Evolutionary conservation across 768 basidiomycete species (phyloP).

Genomic region (Boletus eberwhitei): DNA sequence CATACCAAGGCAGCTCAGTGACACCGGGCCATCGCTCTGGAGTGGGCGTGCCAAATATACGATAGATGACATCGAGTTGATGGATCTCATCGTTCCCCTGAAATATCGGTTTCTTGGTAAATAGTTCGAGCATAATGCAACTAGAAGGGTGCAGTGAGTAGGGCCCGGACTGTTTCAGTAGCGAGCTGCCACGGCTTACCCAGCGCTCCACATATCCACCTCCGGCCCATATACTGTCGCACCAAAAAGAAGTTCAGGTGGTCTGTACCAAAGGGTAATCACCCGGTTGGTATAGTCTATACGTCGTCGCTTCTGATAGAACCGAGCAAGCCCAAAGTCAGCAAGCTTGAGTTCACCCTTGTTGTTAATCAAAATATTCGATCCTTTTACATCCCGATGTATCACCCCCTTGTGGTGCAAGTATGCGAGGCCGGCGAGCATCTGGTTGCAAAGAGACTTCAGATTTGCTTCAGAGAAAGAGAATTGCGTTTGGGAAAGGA

Average conservation of each 20-base stretch:
- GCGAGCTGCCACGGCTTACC: conserved; percentile 45
- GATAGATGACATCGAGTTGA: conserved; percentile 92
- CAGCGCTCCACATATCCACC: conserved; percentile 99
- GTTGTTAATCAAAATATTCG: conserved; percentile 93
- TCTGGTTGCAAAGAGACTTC: conserved; percentile 94
- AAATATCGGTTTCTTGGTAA: conserved; percentile 93
- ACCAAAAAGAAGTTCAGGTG: conserved; percentile 92
- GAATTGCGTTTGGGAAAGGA: conserved; percentile 89
- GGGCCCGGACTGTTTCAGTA: background rate
- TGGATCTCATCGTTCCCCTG: conserved; percentile 98
- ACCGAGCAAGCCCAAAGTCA: conserved; percentile 95
- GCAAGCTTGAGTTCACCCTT: conserved; percentile 91
- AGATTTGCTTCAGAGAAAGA: conserved; percentile 82
- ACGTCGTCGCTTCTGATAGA: conserved; percentile 87
- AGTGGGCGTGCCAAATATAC: conserved; percentile 85
- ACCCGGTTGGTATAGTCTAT: conserved; percentile 99
- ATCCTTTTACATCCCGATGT: conserved; percentile 98
- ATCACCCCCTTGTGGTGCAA: conserved; percentile 95
- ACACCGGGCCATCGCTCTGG: conserved; percentile 80
- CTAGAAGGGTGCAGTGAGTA: conserved; percentile 38
- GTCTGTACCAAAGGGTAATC: conserved; percentile 97
- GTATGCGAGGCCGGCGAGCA: conserved; percentile 92
- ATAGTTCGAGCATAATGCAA: conserved; percentile 98
- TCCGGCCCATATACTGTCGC: conserved; percentile 96
- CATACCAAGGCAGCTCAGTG: conserved; percentile 91